Evolutionary conservation across 2,329 filamentous ascomycete genomes (phyloP).

Genomic region (Fusarium armeniacum): DNA sequence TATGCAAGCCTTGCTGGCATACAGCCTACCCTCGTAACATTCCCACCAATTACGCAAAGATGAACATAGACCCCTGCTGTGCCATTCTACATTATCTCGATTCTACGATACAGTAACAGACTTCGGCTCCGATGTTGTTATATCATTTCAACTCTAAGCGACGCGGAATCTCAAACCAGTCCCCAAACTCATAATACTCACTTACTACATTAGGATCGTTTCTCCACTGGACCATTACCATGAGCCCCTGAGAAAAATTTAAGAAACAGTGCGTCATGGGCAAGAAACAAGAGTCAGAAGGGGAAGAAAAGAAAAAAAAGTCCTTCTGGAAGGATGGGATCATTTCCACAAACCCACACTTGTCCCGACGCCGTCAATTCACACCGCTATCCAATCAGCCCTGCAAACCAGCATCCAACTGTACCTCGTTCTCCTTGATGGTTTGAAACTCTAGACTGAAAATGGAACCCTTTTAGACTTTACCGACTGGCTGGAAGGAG

Average conservation of each 20-base stretch:
- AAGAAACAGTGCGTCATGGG: conserved; percentile 30
- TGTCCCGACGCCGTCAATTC: conserved; percentile 40
- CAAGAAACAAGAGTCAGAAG: background rate
- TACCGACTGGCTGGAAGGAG: conserved; percentile 44
- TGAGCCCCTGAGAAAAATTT: background rate
- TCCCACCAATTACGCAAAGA: conserved; percentile 7
- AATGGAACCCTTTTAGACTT: conserved; percentile 22
- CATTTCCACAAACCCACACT: conserved; percentile 47
- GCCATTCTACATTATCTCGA: background rate
- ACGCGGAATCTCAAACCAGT: background rate
- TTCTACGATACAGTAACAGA: background rate
- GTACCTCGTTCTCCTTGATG: background rate
- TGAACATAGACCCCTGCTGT: background rate
- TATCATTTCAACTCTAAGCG: conserved; percentile 3
- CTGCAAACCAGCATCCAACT: conserved; percentile 36
- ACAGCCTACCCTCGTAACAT: background rate
- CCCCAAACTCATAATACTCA: conserved; percentile 6
- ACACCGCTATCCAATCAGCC: conserved; percentile 50
- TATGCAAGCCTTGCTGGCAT: conserved; percentile 13
- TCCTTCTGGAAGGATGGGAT: conserved; percentile 44
- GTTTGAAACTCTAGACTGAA: conserved; percentile 8
- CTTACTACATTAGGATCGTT: background rate
- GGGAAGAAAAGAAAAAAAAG: conserved; percentile 7
- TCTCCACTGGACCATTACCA: conserved; percentile 13
- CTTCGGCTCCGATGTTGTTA: conserved; percentile 26